phyloP scores from a whole-genome alignment of 139 green algal species.

The Chlorella sp. region DNA sequence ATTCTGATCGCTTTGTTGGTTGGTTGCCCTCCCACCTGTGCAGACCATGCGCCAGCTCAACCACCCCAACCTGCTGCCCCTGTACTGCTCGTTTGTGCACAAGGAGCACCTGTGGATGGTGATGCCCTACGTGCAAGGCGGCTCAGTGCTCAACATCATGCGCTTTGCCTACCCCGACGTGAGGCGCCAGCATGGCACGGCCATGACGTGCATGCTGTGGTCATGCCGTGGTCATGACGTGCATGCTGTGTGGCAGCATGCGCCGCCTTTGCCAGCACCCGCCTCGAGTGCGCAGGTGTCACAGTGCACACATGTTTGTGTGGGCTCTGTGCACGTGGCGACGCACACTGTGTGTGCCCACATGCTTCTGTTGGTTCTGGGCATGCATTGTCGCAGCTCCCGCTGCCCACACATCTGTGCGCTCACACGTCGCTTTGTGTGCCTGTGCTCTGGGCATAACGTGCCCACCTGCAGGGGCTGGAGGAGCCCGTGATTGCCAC shows the following conservation, averaged over 20 bases:
- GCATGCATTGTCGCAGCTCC: too few relatives aligned
- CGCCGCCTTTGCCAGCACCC: too few relatives aligned
- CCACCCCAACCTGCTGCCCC: constrained; percentile 95
- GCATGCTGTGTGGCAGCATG: too few relatives aligned
- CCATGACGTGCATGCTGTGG: too few relatives aligned
- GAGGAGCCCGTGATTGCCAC: constrained; percentile 93
- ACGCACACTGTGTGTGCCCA: too few relatives aligned
- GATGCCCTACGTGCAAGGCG: constrained; percentile 85
- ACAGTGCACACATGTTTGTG: too few relatives aligned
- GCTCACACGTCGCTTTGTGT: neutral
- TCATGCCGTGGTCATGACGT: too few relatives aligned
- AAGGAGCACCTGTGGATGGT: constrained; percentile 96
- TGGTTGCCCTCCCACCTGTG: neutral
- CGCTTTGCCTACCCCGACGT: constrained; percentile 87
- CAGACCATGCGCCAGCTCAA: constrained; percentile 94
- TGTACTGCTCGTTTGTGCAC: constrained; percentile 93
- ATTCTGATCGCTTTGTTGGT: too few relatives aligned
- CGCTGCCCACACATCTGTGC: neutral
- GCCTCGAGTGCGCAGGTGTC: too few relatives aligned
- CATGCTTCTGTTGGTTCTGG: too few relatives aligned
- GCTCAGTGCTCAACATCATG: constrained; percentile 89
- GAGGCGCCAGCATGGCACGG: neutral
- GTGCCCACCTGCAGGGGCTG: constrained; percentile 89
- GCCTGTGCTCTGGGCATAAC: neutral
- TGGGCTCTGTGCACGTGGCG: too few relatives aligned